Base-by-base conservation (phyloP, 176 grass and related monocot species). In the Ensete glaucum region DNA sequence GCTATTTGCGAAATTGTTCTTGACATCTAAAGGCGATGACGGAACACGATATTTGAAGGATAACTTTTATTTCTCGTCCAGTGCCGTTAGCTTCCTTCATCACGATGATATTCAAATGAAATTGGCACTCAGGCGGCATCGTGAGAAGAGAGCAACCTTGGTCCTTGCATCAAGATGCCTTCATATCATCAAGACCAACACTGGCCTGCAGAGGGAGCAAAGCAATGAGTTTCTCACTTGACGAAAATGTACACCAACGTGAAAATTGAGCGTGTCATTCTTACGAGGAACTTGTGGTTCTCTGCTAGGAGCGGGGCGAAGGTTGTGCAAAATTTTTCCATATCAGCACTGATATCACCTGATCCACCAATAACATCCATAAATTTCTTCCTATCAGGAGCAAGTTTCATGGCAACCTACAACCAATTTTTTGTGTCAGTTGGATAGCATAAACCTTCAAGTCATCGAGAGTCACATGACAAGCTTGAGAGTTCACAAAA, bases 341-440 rank as follows among this genome's bases (percentile, higher is more conserved):
- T 89, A 7, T 96, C 89, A 29, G 63, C 78, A 60, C 89, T 84
- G 62, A 92, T 79, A 76, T 89, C 62, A 34, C 89, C 89, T 82
- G 80, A 82, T 67, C 87, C 89, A 53, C 82, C 82, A 62, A 96
- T 87, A 56, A 96, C 77, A 53, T 89, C 89, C 89, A 88, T 87
- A 77, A 92, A 96, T 78, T 92, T 96, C 72, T 96, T 96, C 78
- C 89, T 87, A 53, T 96, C 89, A 55, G 92, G 89, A 19, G 89
- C 85, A 66, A 92, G 78, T 76, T 92, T 92, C 79, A 92, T 89
- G 54, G 87, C 89, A 65, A 96, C 67, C 89, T 96, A 69, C 69
- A 77, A 82, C 11, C 22, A 24, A 27, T 3, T 23, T 24, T 55
- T 2, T 1, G 1, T 9, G 52, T 16, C 24, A 21, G 70, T 49